Evolutionary conservation across 129 eudicot genomes (phyloP).

Genomic region (Solidago caesia): DNA sequence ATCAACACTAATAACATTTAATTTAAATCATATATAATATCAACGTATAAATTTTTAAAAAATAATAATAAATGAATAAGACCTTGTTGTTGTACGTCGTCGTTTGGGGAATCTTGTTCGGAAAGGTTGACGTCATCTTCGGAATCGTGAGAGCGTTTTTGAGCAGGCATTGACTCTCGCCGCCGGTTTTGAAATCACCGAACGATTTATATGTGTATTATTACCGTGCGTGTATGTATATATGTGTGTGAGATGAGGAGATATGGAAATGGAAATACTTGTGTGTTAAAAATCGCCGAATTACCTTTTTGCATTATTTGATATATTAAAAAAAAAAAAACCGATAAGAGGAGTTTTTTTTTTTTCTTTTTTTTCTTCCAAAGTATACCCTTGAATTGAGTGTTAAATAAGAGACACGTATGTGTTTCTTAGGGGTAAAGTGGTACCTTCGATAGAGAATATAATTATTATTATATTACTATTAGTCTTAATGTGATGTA

Average conservation of each 20-base stretch:
- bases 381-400: slow-evolving; percentile 18
- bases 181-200: slow-evolving; percentile 29
- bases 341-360: neutral
- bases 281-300: slow-evolving; percentile 21
- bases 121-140: slow-evolving; percentile 11
- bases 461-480: neutral
- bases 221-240: too few relatives aligned
- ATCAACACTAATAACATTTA: slow-evolving; percentile 10
- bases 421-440: slow-evolving; percentile 10
- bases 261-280: neutral
- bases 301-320: slow-evolving; percentile 11
- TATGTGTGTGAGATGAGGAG: slow-evolving; percentile 3
- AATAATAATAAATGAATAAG: neutral
- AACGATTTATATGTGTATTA: neutral
- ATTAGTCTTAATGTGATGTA: too few relatives aligned
- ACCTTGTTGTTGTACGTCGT: slow-evolving; percentile 34
- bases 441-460: neutral
- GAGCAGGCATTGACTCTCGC: slow-evolving; percentile 39
- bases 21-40: neutral
- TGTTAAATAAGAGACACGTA: slow-evolving; percentile 21
- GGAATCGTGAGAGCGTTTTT: slow-evolving; percentile 33
- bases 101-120: slow-evolving; percentile 21
- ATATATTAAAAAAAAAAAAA: too few relatives aligned
- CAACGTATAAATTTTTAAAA: neutral
- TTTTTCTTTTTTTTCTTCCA: neutral